A percentile compares a stretch with the other conserved stretches of the same genome.
These are phyloP conservation scores for Myxozyma vanderwaltii DNA, from an alignment of 805 yeast genomes.

Conservation along the genomic window DNA sequence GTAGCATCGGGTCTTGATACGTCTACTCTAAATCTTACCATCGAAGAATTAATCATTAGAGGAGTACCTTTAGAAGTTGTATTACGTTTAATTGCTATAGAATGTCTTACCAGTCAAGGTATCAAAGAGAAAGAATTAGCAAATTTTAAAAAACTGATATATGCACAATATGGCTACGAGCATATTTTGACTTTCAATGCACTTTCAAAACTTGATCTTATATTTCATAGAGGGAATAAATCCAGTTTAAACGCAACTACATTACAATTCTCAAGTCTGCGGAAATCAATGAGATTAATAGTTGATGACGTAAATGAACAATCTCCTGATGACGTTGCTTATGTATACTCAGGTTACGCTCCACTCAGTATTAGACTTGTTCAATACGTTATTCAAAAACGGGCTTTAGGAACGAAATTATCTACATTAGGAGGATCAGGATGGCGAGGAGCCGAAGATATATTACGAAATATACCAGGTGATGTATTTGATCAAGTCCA, in stretches of 20 bases:
- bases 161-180: slow-evolving; percentile 66
- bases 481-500: slow-evolving; percentile 42
- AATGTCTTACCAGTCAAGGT: slow-evolving; percentile 69
- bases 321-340: slow-evolving; percentile 54
- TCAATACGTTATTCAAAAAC: slow-evolving; percentile 64
- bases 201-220: slow-evolving; percentile 52
- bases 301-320: slow-evolving; percentile 43
- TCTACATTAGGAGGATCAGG: slow-evolving; percentile 35
- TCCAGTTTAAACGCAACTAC: slow-evolving; percentile 34
- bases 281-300: slow-evolving; percentile 44
- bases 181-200: slow-evolving; percentile 52
- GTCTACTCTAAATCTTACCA: slow-evolving; percentile 44
- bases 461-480: slow-evolving; percentile 45
- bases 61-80: slow-evolving; percentile 49
- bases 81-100: slow-evolving; percentile 57
- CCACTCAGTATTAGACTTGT: slow-evolving; percentile 73
- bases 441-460: slow-evolving; percentile 49
- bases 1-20: slow-evolving; percentile 54
- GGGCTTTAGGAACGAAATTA: slow-evolving; percentile 26
- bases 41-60: slow-evolving; percentile 55
- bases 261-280: slow-evolving; percentile 52
- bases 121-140: slow-evolving; percentile 65
- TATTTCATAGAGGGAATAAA: slow-evolving; percentile 41
- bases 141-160: slow-evolving; percentile 54
- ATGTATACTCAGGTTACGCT: slow-evolving; percentile 78